Base-by-base conservation (phyloP, 2,329 filamentous ascomycete species). In the Aureobasidium namibiae region DNA sequence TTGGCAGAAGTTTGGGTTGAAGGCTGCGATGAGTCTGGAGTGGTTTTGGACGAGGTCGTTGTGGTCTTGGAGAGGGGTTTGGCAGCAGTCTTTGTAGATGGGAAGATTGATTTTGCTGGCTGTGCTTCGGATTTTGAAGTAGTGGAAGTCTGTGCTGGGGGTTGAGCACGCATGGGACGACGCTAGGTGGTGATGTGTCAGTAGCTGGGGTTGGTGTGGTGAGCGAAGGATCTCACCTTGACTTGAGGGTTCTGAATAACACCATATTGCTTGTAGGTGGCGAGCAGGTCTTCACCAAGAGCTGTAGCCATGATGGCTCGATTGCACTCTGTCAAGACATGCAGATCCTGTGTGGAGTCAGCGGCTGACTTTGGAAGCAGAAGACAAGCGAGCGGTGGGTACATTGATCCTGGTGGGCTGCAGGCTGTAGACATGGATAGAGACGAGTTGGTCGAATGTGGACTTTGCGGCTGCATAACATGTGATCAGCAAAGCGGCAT, bases 341-440 rank as follows among this genome's bases (percentile, higher is more conserved):
- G 83, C 18, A 94, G 73, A 67, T 78, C 72, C 71, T 59, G 31
- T 4, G 24, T 18, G 9, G 3, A 4, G 3, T 59, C 21, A 59
- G 46, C 39, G 14, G 9, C 7, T 26, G 24, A 9, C 4, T 21
- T 10, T 6, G 8, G 8, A 23, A 11, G 10, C 13, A 33, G 10
- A 6, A 8, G 9, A 2, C 14, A 21, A 6, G 0, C 4, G 34
- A n/a, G 13, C 26, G 13, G 9, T 36, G 10, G 23, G 13, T 44
- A 59, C 57, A 13, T 86, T 87, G 16, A 91, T 76, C 1, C 85
- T 81, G 38, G 84, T 81, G 1, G 88, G 81, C 42, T 89, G 85
- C 18, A 97, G 69, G 67, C 91, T 96, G 75, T 97, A 97, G 44
- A 97, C 76, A 66, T 96, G 90, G 61, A 96, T 86, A 0, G 89